A percentile compares a stretch with the other conserved stretches of the same genome.
Conservation (phyloP, 2,329 filamentous ascomycete species). For the Sordariomycetes sp. region DNA sequence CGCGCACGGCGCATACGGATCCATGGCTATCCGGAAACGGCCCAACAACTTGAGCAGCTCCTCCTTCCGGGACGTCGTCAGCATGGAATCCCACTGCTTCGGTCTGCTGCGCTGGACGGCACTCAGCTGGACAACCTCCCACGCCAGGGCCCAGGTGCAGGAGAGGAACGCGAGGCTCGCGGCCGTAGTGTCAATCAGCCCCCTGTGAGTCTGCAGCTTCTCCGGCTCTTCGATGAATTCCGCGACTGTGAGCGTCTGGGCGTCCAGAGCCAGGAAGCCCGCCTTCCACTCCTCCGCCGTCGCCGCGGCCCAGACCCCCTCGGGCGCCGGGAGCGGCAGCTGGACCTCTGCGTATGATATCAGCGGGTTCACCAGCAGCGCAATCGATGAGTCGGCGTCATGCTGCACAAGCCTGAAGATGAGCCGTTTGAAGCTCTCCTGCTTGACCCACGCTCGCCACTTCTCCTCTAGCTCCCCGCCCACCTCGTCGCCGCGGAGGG, state of each 20-base stretch:
- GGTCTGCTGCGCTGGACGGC: slow-evolving; percentile 11
- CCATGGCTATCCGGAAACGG: slow-evolving; percentile 9
- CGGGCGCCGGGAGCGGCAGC: slow-evolving; percentile 11
- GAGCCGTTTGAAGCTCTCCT: slow-evolving; percentile 48
- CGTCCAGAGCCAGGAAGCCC: slow-evolving; percentile 29
- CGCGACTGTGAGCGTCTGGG: background rate
- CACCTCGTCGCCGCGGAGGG: slow-evolving; percentile 30
- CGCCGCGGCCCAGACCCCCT: slow-evolving; percentile 13
- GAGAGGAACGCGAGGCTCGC: slow-evolving; percentile 10
- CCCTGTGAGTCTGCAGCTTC: background rate
- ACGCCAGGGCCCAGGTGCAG: slow-evolving; percentile 13
- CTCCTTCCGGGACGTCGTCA: slow-evolving; percentile 14
- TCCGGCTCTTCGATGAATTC: background rate
- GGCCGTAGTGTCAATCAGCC: slow-evolving; percentile 1
- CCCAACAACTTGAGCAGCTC: slow-evolving; percentile 14
- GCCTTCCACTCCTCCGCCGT: slow-evolving; percentile 14
- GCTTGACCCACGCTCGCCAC: slow-evolving; percentile 51
- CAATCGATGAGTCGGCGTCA: slow-evolving; percentile 15
- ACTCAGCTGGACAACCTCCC: slow-evolving; percentile 16
- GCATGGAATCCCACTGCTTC: slow-evolving; percentile 13
- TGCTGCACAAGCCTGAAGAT: slow-evolving; percentile 14
- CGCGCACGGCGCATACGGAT: background rate
- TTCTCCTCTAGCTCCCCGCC: slow-evolving; percentile 47
- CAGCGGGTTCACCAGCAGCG: slow-evolving; percentile 14
- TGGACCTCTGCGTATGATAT: slow-evolving; percentile 17